Evolutionary conservation across 768 basidiomycete species (phyloP), one percentile per base, ranked within the genome.

Genomic region (Boletus tomentosulus): DNA sequence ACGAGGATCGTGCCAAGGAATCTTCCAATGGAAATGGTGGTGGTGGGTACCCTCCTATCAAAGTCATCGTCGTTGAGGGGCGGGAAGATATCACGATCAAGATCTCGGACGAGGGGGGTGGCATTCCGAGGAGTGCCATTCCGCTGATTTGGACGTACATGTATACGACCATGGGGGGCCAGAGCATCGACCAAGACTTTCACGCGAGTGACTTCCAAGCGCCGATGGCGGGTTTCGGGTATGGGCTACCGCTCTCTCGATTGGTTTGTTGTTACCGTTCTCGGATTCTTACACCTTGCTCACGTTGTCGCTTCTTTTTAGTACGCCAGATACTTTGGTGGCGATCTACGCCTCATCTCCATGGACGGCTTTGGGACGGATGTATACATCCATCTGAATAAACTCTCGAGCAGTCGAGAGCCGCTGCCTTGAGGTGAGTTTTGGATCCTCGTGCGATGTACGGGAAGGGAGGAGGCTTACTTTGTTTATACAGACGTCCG

Each of bases 61-160:
- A 65, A 37, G 65, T 65, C 39, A 82, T 98, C 55, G 96, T 97
- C 34, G 91, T 96, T 1, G 94, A 96, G 66, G 95, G 96, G 16
- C 90, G 86, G 57, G 96, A 98, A 67, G 96, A 98, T 64, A 97
- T 98, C 63, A 98, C 96, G 3, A 92, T 99, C 80, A 99, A 99
- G 80, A 97, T 99, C 56, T 87, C 85, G 1, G 96, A 99, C 65
- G 96, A 99, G 69, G 96, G 96, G 3, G 96, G 96, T 33, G 64
- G 96, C 0, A 98, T 98, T 52, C 83, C 92, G 25, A 72, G 75
- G 72, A 87, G 78, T 57, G 91, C 92, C 0, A 87, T 98, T 15
- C 92, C 94, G 7, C 78, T 95, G 44, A 96, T 99, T 50, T 99
- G 97, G 97, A 99, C 96, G 54, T 98, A 94, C 70, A 96, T 97